Evolutionary conservation across 2,329 filamentous ascomycete genomes (phyloP), one percentile per base, ranked within the genome.

Genomic region (Neoascochyta sp.): DNA sequence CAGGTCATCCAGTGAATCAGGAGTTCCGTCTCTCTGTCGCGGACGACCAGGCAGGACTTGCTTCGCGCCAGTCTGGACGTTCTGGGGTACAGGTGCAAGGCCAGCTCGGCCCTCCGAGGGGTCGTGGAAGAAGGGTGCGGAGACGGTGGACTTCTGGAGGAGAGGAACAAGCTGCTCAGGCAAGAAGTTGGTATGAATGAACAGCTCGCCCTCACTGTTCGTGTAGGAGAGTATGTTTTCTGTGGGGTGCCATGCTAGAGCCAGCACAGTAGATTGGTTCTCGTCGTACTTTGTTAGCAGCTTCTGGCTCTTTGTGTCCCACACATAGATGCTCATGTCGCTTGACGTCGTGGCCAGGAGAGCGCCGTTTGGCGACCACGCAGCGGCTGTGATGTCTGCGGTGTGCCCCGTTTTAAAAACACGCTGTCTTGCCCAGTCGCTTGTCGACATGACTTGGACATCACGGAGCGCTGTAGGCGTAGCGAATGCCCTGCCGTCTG

Each of bases 351-450:
- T 76, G 10, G 81, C 87, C 13, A 98, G 71, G 51, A 98, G 71
- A 1, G 89, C 86, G 21, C 92, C 92, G 55, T 98, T 98, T 2
- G 88, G 87, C 9, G 90, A 95, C 92, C 92, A 98, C 19, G 85
- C 80, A 19, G 93, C 66, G 3, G 89, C 84, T 0, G 87, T 95
- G 36, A 98, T 82, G 45, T 93, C 85, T 11, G 81, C 82, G 22
- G 80, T 79, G 55, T 96, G 92, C 0, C 83, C 87, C 16, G 81
- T 80, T 6, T 79, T 68, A 57, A 98, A 98, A 0, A 70, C 66
- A 38, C 83, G 77, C 60, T 96, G 88, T 46, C 83, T 82, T 57
- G 88, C 85, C 85, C 90, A 95, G 58, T 95, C 87, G 29, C 78
- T 80, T 40, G 81, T 80, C n/a, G 90, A 94, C 33, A 95, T 76